Evolutionary conservation across 164 flowering plant species (phyloP).

Genomic region (Nymphaea colorata): DNA sequence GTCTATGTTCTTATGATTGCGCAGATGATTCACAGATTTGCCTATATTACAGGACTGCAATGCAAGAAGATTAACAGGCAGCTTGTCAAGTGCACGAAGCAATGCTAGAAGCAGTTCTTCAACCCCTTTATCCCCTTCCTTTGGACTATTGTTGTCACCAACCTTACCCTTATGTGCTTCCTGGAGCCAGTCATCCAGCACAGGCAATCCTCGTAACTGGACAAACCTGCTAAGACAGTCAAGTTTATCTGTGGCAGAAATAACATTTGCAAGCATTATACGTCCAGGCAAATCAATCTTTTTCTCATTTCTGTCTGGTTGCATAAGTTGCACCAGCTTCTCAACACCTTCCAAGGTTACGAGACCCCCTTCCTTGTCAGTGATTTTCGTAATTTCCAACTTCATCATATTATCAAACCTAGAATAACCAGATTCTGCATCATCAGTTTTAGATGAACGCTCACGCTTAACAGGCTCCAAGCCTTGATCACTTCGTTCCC

Average conservation of each 20-base stretch:
- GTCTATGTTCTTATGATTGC: constrained; percentile 44
- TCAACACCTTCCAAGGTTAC: constrained; percentile 65
- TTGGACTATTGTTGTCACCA: constrained; percentile 34
- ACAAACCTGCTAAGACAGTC: constrained; percentile 80
- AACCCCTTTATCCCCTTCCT: constrained; percentile 53
- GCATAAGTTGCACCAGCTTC: constrained; percentile 65
- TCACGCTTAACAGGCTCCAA: constrained; percentile 61
- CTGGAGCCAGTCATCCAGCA: constrained; percentile 91
- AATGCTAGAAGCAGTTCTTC: constrained; percentile 63
- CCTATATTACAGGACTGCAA: constrained; percentile 76
- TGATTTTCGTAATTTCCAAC: constrained; percentile 62
- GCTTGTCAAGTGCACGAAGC: constrained; percentile 86
- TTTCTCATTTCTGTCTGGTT: constrained; percentile 44
- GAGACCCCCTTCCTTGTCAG: constrained; percentile 63
- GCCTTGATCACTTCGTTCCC: constrained; percentile 65
- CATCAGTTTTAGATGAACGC: constrained; percentile 43
- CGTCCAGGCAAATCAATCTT: constrained; percentile 57
- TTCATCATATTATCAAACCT: constrained; percentile 40
- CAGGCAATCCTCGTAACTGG: constrained; percentile 69
- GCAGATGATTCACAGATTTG: constrained; percentile 73
- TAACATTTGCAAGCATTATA: constrained; percentile 59
- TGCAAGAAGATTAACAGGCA: constrained; percentile 82
- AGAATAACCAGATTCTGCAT: constrained; percentile 44
- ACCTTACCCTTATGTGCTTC: constrained; percentile 77
- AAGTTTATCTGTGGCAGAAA: constrained; percentile 58